A percentile compares a stretch with the other conserved stretches of the same genome.
phyloP scores from a whole-genome alignment of 495 filamentous ascomycete genomes.

The Aspergillus taichungensis region DNA sequence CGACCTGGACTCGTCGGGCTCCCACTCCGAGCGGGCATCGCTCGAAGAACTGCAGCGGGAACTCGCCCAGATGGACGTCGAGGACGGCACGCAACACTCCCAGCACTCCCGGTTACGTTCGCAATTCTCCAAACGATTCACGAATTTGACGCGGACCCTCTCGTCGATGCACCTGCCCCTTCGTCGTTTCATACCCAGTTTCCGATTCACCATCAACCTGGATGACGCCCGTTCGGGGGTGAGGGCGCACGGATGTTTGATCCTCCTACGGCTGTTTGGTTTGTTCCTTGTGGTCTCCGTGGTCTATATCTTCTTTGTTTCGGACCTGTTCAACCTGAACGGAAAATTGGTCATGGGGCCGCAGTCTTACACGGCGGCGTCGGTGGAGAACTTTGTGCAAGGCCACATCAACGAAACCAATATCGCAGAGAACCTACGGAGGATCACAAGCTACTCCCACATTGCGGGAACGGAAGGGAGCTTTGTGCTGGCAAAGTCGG shows the following conservation, averaged over 20 bases:
- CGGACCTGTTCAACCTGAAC: constrained; percentile 59
- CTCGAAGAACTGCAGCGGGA: constrained; percentile 61
- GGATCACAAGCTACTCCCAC: constrained; percentile 73
- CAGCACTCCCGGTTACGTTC: constrained; percentile 31
- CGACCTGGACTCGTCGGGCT: constrained; percentile 36
- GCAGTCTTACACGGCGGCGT: constrained; percentile 45
- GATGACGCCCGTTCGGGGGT: constrained; percentile 19
- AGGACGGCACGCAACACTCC: constrained; percentile 52
- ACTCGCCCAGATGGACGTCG: constrained; percentile 83
- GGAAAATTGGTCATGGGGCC: constrained; percentile 29
- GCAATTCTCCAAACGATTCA: constrained; percentile 48
- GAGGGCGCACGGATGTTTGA: constrained; percentile 41
- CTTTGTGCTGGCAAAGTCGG: constrained; percentile 69
- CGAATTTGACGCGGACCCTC: constrained; percentile 42
- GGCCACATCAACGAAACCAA: constrained; percentile 53
- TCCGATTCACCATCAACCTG: constrained; percentile 29
- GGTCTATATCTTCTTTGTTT: constrained; percentile 76
- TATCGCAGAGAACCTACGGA: constrained; percentile 61
- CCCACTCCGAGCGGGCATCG: constrained; percentile 35
- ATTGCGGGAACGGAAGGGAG: constrained; percentile 88
- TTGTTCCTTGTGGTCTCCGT: constrained; percentile 64
- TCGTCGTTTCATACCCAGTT: constrained; percentile 37
- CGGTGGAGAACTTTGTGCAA: constrained; percentile 62
- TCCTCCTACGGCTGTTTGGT: constrained; percentile 63
- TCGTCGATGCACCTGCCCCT: constrained; percentile 49